Evolutionary conservation across 2,329 filamentous ascomycete genomes (phyloP).

Genomic region (Alternaria ethzedia): DNA sequence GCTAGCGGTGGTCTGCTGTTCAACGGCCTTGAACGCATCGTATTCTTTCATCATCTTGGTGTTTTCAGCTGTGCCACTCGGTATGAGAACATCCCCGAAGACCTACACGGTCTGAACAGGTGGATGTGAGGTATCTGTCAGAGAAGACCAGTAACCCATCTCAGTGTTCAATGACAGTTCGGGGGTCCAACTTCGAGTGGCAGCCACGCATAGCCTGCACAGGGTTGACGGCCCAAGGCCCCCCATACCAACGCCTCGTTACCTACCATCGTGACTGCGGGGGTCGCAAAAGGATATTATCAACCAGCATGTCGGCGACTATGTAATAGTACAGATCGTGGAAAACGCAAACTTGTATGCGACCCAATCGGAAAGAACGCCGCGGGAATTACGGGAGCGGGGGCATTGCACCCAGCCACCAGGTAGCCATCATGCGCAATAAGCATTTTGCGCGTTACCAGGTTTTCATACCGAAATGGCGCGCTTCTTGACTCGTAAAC

Average conservation of each 20-base stretch:
- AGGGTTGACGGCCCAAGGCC: not conserved
- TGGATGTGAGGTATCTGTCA: not conserved
- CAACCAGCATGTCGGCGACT: not conserved
- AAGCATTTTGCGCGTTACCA: not conserved
- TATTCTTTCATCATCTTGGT: not conserved
- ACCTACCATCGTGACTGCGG: not conserved
- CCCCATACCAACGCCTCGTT: not conserved
- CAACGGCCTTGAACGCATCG: not conserved
- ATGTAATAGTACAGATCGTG: not conserved
- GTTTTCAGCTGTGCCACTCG: not conserved
- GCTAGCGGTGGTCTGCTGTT: not conserved
- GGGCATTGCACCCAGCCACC: not conserved
- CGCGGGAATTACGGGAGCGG: not conserved
- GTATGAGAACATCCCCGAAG: fast-evolving
- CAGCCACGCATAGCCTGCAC: not conserved
- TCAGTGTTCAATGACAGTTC: not conserved
- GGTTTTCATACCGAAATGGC: not conserved
- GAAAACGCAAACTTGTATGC: not conserved
- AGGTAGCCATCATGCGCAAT: not conserved
- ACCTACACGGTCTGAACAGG: not conserved
- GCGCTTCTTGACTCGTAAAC: not conserved
- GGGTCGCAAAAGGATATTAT: not conserved
- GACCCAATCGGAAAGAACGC: not conserved
- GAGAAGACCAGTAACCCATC: fast-evolving
- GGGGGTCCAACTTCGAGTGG: not conserved